Evolutionary conservation across 2,329 filamentous ascomycete species (phyloP), one percentile per base, ranked within the genome.

Genomic region (Hymenoscyphus infarciens): DNA sequence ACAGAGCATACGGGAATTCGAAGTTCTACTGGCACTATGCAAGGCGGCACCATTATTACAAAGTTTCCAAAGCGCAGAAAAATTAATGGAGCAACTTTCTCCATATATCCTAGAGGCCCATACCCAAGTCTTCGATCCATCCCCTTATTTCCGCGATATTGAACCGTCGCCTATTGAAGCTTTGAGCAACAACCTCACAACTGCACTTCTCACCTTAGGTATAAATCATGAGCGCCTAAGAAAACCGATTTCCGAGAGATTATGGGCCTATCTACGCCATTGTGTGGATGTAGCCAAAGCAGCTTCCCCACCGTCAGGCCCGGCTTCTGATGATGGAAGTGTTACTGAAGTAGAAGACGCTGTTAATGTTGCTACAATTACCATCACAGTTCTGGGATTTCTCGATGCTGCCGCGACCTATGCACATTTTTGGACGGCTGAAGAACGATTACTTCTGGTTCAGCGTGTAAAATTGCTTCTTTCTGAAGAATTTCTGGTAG

Each of bases 101-200:
- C 89, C 89, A 5, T 98, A 98, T 75, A 83, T 98, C 13, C 86
- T 92, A 68, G 91, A 97, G 74, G 89, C 91, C 4, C 91, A 94
- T 72, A 80, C 84, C 38, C 94, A 97, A 74, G 78, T 85, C 19
- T 91, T 98, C 70, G 83, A 86, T 8, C 81, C 88, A 4, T 96
- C 93, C 60, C 91, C 92, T 0, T 91, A 90, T 75, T 89, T 97
- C 69, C 88, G 89, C 68, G 87, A 86, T 68, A 85, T 97, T 73
- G 88, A 93, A 64, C 92, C 92, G 1, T 96, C 91, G 3, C 94
- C 96, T 22, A 95, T 92, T 80, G 94, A 98, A 76, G 83, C 88
- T 1, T 80, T 98, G 35, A 88, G 91, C 2, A 88, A 87, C 70
- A 87, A 91, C 70, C 83, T 99, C 45, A 89, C 92, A 0, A 85